phyloP scores from a whole-genome alignment of 2,329 filamentous ascomycete genomes.

The Aspergillus awamori region DNA sequence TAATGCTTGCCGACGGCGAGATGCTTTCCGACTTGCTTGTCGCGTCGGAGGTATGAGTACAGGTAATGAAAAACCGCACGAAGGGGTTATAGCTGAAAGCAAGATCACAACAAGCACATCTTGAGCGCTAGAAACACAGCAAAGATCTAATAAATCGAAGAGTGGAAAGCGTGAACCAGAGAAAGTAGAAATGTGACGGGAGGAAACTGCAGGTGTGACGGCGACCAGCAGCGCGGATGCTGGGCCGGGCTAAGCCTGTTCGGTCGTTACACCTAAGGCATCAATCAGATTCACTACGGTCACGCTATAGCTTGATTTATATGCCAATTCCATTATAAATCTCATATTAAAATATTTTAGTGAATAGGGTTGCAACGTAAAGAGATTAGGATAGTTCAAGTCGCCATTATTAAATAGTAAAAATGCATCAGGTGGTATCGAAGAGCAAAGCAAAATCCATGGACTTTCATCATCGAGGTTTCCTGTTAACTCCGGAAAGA shows the following conservation, averaged over 20 bases:
- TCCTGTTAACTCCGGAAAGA: neutral
- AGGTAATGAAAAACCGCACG: neutral
- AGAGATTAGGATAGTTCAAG: neutral
- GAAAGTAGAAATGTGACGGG: slow-evolving; percentile 6
- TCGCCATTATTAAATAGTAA: neutral
- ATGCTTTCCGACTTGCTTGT: neutral
- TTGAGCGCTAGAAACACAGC: neutral
- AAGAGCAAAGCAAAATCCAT: neutral
- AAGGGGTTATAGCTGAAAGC: neutral
- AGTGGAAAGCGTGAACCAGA: slow-evolving; percentile 2
- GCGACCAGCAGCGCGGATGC: neutral
- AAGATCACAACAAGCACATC: neutral
- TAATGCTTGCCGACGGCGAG: neutral
- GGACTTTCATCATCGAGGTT: neutral
- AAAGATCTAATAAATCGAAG: neutral
- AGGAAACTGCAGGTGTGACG: slow-evolving; percentile 3
- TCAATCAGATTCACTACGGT: neutral
- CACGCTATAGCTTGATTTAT: neutral
- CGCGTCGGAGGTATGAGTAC: neutral
- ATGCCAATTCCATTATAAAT: neutral
- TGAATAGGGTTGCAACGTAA: neutral
- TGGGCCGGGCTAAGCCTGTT: slow-evolving; percentile 14
- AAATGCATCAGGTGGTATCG: slow-evolving; percentile 1
- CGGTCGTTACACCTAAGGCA: slow-evolving; percentile 13
- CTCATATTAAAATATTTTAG: neutral